Evolutionary conservation across 2,329 filamentous ascomycete species (phyloP).

Genomic region (Fusarium sp.): DNA sequence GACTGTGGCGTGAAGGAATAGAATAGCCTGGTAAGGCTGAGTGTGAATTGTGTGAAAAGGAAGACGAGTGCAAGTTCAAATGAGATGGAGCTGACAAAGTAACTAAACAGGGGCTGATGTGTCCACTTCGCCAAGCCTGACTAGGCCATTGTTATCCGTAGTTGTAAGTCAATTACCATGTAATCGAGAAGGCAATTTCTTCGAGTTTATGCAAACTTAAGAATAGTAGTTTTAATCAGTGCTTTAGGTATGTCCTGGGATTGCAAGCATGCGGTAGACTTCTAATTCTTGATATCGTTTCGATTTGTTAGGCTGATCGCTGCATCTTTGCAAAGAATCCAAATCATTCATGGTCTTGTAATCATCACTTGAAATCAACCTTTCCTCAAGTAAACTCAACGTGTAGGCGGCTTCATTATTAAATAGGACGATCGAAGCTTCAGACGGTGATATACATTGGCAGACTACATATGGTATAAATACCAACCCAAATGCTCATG

Average conservation of each 20-base stretch:
- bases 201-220: not conserved
- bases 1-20: conserved; percentile 1
- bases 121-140: conserved; percentile 23
- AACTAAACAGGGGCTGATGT: conserved; percentile 20
- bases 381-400: not conserved
- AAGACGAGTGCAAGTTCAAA: conserved; percentile 14
- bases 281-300: no score
- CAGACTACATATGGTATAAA: not conserved
- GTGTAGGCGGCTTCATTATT: not conserved
- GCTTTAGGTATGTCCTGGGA: no score
- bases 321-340: no score
- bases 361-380: not conserved
- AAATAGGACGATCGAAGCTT: not conserved
- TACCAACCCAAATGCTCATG: not conserved
- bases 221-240: no score
- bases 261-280: no score
- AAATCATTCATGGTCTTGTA: no score
- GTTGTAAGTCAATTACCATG: conserved; percentile 1
- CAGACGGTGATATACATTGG: no score
- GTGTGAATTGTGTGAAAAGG: not conserved
- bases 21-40: not conserved
- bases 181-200: not conserved
- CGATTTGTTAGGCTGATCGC: no score
- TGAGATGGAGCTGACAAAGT: conserved; percentile 26
- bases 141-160: not conserved